Base-by-base conservation (phyloP, 176 grass and related monocot genomes). In the Eleusine indica region DNA sequence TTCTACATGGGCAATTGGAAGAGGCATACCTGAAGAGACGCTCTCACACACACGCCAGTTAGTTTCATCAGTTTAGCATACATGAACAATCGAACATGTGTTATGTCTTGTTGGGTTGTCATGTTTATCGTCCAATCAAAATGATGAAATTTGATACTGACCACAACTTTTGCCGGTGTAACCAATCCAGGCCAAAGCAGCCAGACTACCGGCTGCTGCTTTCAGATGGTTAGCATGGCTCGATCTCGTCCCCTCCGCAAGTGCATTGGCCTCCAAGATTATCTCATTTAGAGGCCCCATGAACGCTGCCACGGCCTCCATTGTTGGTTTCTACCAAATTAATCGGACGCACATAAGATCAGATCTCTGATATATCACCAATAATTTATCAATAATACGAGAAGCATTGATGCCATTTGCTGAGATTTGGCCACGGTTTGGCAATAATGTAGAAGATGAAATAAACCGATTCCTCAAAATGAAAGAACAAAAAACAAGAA, bases 1-100 rank as follows among this genome's bases (percentile, higher is more conserved):
- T 80, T 93, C 91, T 38, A 86, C 88, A 73, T 93, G 88, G 41
- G 91, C 82, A 75, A 69, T 90, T 35, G 91, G 91, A 77, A 93
- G 79, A 82, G 77, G 82, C 91, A 90, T 93, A 39, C 85, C 88
- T 93, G 71, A 76, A 58, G 4, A 68, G 19, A 60, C 11, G 73
- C 38, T 10, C 14, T 4, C 11, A 4, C 14, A 53, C 51, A 46
- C 43, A 46, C 12, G 0, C 51, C 4, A 53, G 15, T 53, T 17
- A 53, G 5, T 53, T 53, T 53, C 51, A 53, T 14, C 51, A 53
- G 14, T 53, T 17, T 13, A 53, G 14, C 51, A 53, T 5, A 53
- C 12, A 53, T 17, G 51, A 17, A 17, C 15, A 47, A 47, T 17
- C 5, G 5, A 53, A 53, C 51, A 53, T 15, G 15, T 53, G 3